Base-by-base conservation (phyloP, 2,329 filamentous ascomycete species). In the Sclerotinia minor region DNA sequence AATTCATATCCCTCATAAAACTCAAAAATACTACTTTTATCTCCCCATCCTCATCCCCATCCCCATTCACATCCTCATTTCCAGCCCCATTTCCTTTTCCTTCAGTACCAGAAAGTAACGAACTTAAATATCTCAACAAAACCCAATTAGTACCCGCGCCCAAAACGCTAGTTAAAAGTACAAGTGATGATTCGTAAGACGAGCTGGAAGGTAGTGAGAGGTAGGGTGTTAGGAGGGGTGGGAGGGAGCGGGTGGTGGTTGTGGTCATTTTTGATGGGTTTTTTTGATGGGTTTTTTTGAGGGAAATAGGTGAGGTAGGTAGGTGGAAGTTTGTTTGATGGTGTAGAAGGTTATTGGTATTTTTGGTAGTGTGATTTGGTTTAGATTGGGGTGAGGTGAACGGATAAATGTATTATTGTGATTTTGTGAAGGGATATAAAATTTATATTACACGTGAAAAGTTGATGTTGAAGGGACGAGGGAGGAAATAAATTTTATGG, bases 1-100 rank as follows among this genome's bases (percentile, higher is more conserved):
- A 96, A 1, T 85, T 81, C 71, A 84, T 85, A 74, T 94, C 90
- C 69, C 92, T 85, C 79, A 96, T 80, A 79, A 95, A 97, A 80
- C 91, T 96, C 68, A 95, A 87, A 3, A 97, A 82, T 3, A 97
- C 82, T 0, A 97, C 84, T 61, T 81, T 83, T 35, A 78, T 79
- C 54, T 80, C 75, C 41, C 54, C 52, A 76, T 67, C 55, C 26
- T 60, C 32, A 38, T 45, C 24, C 9, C 17, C 58, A 24, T 32
- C 5, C 32, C 41, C 49, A 26, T 32, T 11, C 21, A 26, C 61
- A 29, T 54, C 55, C 26, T 60, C 32, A 38, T 45, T 19, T 9
- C 17, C 58, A 24, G 21, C 5, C 32, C 41, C 49, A 26, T 32
- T 11, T 21, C 38, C 61, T n/a, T 54, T 35, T 29, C 5, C 29